Evolutionary conservation across 257 asterid species (phyloP), one percentile per base, ranked within the genome.

Genomic region (Scutellaria minor): DNA sequence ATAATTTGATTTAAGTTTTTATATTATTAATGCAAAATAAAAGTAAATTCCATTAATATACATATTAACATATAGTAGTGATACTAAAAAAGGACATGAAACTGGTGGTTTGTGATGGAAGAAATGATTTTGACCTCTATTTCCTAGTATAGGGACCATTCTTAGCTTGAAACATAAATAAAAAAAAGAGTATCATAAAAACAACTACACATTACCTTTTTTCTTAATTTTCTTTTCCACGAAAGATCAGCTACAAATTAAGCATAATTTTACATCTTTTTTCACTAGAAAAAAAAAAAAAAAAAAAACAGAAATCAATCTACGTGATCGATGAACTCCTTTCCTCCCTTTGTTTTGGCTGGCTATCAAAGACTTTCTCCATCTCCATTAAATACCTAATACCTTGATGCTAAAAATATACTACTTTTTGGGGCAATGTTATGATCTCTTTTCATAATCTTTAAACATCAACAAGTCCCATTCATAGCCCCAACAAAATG

Each of bases 401-500:
- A 42, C 27, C 46, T 69, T 59, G 71, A 71, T 71, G 67, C 53
- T 20, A 37, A 47, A 71, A 60, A 68, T 61, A 46, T 42, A 7
- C 71, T 75, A 77, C 46, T 35, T 58, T 52, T 59, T 45, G n/a
- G 39, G 6, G 15, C 46, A 5, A 35, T n/a, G 20, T 10, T 27
- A 18, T 18, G 18, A 27, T 27, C 35, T 27, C 35, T 54, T 54
- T 60, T 27, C 52, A 11, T 7, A 6, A 12, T 58, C 48, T 60
- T 39, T 24, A 6, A 10, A 66, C 58, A 22, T 27, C 12, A 11
- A 8, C 13, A 39, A 42, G 14, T 37, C 46, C 66, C 7, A 40
- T 61, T 82, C 75, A 83, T 56, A 85, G 61, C 57, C 88, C 90
- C 86, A 85, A 62, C 77, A 85, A 66, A 22, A 85, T 79, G 80